Evolutionary conservation across 805 yeast species (phyloP), one percentile per base, ranked within the genome.

Genomic region (Dipodascus albidus): DNA sequence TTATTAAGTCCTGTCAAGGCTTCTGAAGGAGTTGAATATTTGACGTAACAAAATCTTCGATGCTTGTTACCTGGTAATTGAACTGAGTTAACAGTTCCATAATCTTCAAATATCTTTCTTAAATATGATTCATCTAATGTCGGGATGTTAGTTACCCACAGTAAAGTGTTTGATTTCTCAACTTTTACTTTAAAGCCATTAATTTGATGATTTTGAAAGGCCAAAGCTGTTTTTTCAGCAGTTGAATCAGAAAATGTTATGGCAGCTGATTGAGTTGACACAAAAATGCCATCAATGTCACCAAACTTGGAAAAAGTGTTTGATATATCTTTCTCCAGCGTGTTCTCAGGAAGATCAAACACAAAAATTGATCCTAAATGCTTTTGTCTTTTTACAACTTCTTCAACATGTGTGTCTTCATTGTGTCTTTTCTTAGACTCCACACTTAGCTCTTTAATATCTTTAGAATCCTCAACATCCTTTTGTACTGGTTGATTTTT

Each of bases 111-210:
- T 9, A 77, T 20, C 0, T 60, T 56, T 15, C 60, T 59, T 0
- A 87, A 51, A 2, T 73, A 68, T 0, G 64, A 65, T 22, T 70
- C 69, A 0, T 73, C 70, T 54, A 64, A 76, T 1, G 87, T 83
- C 0, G 95, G 89, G 60, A 77, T 86, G 60, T 87, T 87, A 0
- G 90, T 78, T 1, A 82, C 80, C 83, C 87, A 87, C 0, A 87
- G 54, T 0, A 88, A 83, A 38, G 78, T 70, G 14, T 75, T 38
- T 4, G 20, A 38, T 38, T 14, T 38, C 15, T 38, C 14, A n/a
- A 38, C 20, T 4, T 38, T 38, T 4, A 38, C 11, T 27, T 27
- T 27, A 6, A 11, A 27, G 33, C 11, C 11, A 11, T 11, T 11
- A 27, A 27, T 27, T 6, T 11, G 6, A 11, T 27, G 33, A 27